Evolutionary conservation across 2,329 filamentous ascomycete genomes (phyloP).

Genomic region (Penicillium janthinellum): DNA sequence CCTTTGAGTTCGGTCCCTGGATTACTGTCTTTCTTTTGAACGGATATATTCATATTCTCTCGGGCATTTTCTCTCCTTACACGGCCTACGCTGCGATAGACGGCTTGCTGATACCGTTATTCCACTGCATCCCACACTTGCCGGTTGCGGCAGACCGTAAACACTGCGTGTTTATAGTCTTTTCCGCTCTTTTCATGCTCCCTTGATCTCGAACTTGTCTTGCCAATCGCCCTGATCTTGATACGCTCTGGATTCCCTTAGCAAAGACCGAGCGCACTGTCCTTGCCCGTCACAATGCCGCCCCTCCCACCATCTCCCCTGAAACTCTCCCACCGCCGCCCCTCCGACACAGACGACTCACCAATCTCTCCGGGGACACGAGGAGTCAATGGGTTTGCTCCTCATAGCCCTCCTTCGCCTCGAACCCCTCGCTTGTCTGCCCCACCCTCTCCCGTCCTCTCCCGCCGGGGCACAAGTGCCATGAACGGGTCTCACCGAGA

Average conservation of each 20-base stretch:
- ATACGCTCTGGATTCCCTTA: neutral
- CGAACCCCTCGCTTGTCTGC: conserved; percentile 39
- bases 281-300: conserved; percentile 24
- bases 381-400: conserved; percentile 33
- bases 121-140: conserved; percentile 4
- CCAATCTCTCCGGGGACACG: conserved; percentile 38
- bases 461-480: conserved; percentile 40
- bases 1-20: neutral
- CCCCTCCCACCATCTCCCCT: conserved; percentile 39
- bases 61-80: neutral
- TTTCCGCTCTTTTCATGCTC: conserved; percentile 5
- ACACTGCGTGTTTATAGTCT: conserved; percentile 14
- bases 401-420: conserved; percentile 37
- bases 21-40: neutral
- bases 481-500: conserved; percentile 41
- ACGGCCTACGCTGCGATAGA: conserved; percentile 8
- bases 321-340: conserved; percentile 43
- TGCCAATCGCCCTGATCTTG: neutral
- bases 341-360: conserved; percentile 42
- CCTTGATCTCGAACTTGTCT: neutral
- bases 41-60: neutral
- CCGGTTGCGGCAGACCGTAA: conserved; percentile 6
- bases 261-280: conserved; percentile 7
- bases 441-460: conserved; percentile 43
- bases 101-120: neutral